Evolutionary conservation across 2,329 filamentous ascomycete genomes (phyloP).

Genomic region (Corinectria fuckeliana): DNA sequence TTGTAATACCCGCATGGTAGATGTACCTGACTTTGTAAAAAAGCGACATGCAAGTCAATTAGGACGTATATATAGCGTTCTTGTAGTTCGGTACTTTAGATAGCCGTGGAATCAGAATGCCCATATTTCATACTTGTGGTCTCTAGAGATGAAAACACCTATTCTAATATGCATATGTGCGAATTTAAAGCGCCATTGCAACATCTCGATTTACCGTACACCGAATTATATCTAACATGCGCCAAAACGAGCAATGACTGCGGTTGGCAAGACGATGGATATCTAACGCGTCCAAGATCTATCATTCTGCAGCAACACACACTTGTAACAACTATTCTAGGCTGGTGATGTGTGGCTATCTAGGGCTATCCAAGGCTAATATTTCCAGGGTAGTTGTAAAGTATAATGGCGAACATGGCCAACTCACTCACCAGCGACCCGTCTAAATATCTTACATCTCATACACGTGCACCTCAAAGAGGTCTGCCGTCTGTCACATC

Average conservation of each 20-base stretch:
- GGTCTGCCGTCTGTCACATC: conserved; percentile 46
- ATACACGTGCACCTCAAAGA: conserved; percentile 25
- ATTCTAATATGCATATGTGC: no score
- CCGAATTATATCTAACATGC: no score
- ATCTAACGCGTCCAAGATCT: background rate
- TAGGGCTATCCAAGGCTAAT: no score
- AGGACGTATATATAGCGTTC: conserved; percentile 25
- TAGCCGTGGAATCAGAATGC: conserved; percentile 28
- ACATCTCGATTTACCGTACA: no score
- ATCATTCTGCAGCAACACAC: background rate
- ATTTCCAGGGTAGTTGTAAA: background rate
- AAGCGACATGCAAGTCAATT: conserved; percentile 28
- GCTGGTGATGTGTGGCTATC: background rate
- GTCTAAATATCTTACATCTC: conserved; percentile 9
- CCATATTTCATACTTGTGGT: background rate
- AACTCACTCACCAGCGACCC: background rate
- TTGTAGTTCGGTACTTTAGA: conserved; percentile 26
- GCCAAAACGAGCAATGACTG: no score
- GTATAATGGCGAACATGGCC: background rate
- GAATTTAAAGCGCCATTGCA: no score
- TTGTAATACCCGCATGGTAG: conserved; percentile 36
- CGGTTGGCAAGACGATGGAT: no score
- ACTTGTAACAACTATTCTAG: background rate
- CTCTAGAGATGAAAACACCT: background rate
- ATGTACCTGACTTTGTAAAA: conserved; percentile 31